These are phyloP conservation scores for Phalaenopsis hybrid DNA, from an alignment of 116 monocot genomes.

Conservation along the genomic window DNA sequence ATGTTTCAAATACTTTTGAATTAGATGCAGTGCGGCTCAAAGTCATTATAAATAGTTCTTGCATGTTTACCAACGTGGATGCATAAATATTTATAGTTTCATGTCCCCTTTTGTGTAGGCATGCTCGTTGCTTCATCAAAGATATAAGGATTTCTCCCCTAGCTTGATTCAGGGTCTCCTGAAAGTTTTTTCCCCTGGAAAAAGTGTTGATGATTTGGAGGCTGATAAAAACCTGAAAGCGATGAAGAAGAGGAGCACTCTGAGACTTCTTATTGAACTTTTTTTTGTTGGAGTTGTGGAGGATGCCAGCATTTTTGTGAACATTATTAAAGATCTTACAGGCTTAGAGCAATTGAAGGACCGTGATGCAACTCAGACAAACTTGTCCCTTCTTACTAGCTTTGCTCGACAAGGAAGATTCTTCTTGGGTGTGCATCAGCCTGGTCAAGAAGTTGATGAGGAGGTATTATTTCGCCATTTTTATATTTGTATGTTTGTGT, in stretches of 20 bases:
- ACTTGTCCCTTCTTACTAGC: constrained; percentile 84
- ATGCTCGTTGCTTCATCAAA: constrained; percentile 94
- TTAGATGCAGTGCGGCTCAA: no score
- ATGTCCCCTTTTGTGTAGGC: constrained; percentile 30
- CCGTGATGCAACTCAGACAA: constrained; percentile 82
- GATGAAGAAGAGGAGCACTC: constrained; percentile 84
- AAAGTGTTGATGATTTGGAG: constrained; percentile 81
- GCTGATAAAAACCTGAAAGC: constrained; percentile 65
- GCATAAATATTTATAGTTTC: no score
- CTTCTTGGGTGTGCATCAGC: constrained; percentile 62
- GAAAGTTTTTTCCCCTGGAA: constrained; percentile 87
- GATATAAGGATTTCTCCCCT: constrained; percentile 92
- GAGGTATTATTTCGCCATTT: constrained; percentile 30
- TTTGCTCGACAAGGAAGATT: constrained; percentile 87
- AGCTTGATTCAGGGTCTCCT: constrained; percentile 82
- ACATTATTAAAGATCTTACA: constrained; percentile 82
- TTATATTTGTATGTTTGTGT: neutral
- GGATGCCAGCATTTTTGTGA: constrained; percentile 80
- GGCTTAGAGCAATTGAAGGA: constrained; percentile 78
- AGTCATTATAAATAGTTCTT: no score
- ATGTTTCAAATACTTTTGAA: no score
- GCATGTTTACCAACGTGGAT: no score
- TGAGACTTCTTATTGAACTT: constrained; percentile 91
- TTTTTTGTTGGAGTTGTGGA: constrained; percentile 93
- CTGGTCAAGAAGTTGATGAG: constrained; percentile 70